Percentiles rank a stretch among this genome's conserved stretches.
These are phyloP conservation scores for Asterionellopsis glacialis DNA, from an alignment of 108 stramenopile genomes.

Conservation along the genomic window DNA sequence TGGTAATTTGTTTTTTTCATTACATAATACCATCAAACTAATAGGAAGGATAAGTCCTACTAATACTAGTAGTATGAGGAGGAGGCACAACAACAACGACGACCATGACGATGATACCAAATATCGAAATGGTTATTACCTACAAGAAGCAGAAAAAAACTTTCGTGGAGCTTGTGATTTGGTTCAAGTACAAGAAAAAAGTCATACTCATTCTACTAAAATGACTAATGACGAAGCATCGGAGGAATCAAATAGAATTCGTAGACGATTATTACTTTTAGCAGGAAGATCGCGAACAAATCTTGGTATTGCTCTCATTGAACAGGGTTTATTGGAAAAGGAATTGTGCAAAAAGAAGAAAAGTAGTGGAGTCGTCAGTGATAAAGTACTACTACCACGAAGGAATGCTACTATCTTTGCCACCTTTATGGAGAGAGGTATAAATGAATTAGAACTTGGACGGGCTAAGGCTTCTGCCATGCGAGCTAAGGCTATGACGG, in stretches of 20 bases:
- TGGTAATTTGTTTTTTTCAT: constrained; percentile 36
- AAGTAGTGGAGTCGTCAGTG: not conserved
- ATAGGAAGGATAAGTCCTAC: no score
- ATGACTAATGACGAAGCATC: constrained; percentile 8
- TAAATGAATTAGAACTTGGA: not conserved
- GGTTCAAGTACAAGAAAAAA: constrained; percentile 18
- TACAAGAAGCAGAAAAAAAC: constrained; percentile 13
- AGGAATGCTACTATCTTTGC: not conserved
- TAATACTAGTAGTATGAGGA: no score
- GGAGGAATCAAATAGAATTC: constrained; percentile 10
- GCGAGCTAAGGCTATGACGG: not conserved
- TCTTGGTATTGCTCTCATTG: constrained; percentile 21
- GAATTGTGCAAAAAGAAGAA: not conserved
- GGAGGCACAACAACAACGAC: no score
- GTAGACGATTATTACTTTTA: constrained; percentile 26
- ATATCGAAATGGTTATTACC: no score
- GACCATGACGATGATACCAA: no score
- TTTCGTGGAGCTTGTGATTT: constrained; percentile 28
- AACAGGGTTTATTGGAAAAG: not conserved
- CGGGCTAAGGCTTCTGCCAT: not conserved
- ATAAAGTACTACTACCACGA: not conserved
- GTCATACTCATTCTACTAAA: constrained; percentile 2
- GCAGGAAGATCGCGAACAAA: constrained; percentile 33
- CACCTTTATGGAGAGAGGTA: not conserved
- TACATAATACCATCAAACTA: not conserved